phyloP scores from a whole-genome alignment of 306 rosid genomes.

The Cicer cuneatum region DNA sequence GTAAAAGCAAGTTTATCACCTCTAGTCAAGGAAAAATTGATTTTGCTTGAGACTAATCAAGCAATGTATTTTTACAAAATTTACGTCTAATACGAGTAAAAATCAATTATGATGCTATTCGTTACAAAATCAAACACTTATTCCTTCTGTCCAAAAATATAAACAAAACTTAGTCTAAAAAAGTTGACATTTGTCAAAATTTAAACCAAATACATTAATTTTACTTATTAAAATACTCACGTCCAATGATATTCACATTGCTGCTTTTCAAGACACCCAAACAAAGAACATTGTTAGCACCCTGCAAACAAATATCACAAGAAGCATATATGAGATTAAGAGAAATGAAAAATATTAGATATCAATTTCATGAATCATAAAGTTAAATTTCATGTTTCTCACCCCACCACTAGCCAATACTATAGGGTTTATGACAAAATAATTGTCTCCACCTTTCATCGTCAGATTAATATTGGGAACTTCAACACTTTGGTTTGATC shows the following conservation, averaged over 20 bases:
- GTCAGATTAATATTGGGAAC: slow-evolving; percentile 62
- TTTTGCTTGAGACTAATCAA: too few relatives aligned
- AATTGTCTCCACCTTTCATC: slow-evolving; percentile 75
- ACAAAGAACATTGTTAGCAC: slow-evolving; percentile 45
- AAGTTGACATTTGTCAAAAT: too few relatives aligned
- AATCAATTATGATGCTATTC: neutral
- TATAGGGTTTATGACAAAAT: slow-evolving; percentile 49
- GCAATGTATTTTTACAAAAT: neutral
- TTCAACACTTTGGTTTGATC: slow-evolving; percentile 47
- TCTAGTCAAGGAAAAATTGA: too few relatives aligned
- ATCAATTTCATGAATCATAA: neutral
- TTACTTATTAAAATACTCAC: slow-evolving; percentile 59
- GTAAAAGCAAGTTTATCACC: too few relatives aligned
- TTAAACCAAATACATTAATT: too few relatives aligned
- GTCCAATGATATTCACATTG: slow-evolving; percentile 78
- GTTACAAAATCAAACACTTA: neutral
- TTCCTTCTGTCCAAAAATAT: too few relatives aligned
- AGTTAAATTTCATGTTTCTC: slow-evolving; percentile 30
- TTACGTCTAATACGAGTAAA: too few relatives aligned
- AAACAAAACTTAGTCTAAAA: too few relatives aligned
- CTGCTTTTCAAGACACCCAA: slow-evolving; percentile 66
- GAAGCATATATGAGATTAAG: slow-evolving; percentile 29
- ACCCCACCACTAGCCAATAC: slow-evolving; percentile 32
- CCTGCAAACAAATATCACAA: slow-evolving; percentile 53
- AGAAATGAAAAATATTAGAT: slow-evolving; percentile 19